Percentiles rank a stretch among this genome's conserved stretches.
Evolutionary conservation across 495 filamentous ascomycete genomes (phyloP).

Genomic region (Penicillium paradoxum): DNA sequence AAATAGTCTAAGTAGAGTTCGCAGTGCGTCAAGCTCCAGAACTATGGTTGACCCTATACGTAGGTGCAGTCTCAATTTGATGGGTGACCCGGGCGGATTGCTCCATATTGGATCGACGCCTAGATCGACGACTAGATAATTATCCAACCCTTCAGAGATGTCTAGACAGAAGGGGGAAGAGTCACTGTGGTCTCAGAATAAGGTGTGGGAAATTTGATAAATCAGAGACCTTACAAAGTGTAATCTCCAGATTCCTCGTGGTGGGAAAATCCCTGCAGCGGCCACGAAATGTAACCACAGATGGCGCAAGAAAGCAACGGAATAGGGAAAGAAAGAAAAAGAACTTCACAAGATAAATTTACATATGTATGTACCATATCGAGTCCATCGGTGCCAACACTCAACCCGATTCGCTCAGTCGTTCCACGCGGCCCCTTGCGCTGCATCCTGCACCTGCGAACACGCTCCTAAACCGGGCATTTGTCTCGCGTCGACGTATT

Average conservation of each 20-base stretch:
- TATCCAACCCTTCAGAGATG: neutral
- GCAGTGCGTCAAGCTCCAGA: neutral
- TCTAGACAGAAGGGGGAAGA: neutral
- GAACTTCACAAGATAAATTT: neutral
- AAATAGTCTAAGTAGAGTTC: neutral
- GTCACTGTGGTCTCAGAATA: neutral
- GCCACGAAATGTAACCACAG: neutral
- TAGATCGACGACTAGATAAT: neutral
- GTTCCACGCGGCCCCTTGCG: slow-evolving; percentile 22
- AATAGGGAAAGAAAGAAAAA: neutral
- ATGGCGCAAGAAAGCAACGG: neutral
- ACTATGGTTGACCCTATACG: neutral
- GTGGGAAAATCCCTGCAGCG: neutral
- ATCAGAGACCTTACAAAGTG: neutral
- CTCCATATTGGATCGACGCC: neutral
- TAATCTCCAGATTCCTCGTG: neutral
- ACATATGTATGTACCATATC: neutral
- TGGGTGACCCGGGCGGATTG: neutral
- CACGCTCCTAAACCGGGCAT: slow-evolving; percentile 11
- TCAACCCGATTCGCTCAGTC: slow-evolving; percentile 13
- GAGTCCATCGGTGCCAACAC: neutral
- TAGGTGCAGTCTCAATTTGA: neutral
- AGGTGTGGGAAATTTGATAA: slow-evolving; percentile 3
- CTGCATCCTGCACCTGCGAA: slow-evolving; percentile 10
- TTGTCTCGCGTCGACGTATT: slow-evolving; percentile 15